Evolutionary conservation across 1,284 basidiomycete genomes (phyloP), one percentile per base, ranked within the genome.

Genomic region (Ustilago curta): DNA sequence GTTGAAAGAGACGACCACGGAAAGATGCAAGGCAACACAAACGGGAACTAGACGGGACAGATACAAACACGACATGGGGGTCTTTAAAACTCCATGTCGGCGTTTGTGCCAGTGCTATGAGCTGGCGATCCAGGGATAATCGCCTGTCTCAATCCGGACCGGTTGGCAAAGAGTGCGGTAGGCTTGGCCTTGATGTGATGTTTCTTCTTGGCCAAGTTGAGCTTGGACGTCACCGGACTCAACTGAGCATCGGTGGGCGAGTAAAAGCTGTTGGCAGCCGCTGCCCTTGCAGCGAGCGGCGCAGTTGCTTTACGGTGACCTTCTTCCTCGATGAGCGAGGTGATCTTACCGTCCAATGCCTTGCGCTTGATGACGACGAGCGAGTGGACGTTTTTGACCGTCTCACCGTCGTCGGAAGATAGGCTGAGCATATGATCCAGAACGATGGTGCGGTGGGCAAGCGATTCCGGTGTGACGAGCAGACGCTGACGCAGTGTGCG

Each of bases 211-310:
- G 74, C 73, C 31, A 84, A 59, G 61, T 84, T 84, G 45, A 84
- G 76, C 64, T 84, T 84, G 43, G 81, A 82, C 9, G 81, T 83
- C 62, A 81, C 81, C 0, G 83, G 83, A 29, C 81, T 83, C 56
- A 84, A 44, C 73, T 84, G 81, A 21, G 75, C 79, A 61, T 84
- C 83, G 12, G 82, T 83, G 39, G 83, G 83, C 35, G 77, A 79
- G 70, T 82, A 80, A 71, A 80, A 80, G 65, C 77, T 75, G 63
- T 76, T 76, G 12, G 74, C 80, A 2, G 80, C 77, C 3, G 78
- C 81, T 6, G 79, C 77, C 8, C 83, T 68, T 3, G 80, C 82
- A 29, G 83, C 83, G 12, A 84, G 63, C 0, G 83, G 82, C 4
- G 79, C 80, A 8, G 77, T 81, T 14, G 79, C 79, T 57, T 80